These are phyloP conservation scores for Pulveroboletus ridleyi DNA, from an alignment of 1,284 basidiomycete genomes.

Conservation along the genomic window DNA sequence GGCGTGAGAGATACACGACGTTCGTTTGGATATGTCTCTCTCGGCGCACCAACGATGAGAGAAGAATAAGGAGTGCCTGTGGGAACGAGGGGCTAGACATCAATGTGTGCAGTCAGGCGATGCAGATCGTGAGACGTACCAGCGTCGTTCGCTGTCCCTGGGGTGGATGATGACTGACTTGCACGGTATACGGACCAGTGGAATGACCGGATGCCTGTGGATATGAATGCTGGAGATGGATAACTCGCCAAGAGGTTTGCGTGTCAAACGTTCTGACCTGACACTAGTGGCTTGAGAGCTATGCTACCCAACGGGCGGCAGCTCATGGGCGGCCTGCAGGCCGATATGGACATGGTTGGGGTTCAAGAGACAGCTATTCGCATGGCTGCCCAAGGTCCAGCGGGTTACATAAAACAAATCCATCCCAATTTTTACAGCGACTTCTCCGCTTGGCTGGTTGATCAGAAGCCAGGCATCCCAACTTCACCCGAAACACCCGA, in stretches of 20 bases:
- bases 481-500: constrained; percentile 19
- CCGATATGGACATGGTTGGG: constrained; percentile 39
- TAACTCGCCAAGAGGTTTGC: constrained; percentile 6
- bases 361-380: constrained; percentile 32
- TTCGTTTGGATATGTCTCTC: constrained; percentile 78
- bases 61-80: constrained; percentile 73
- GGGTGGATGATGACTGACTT: constrained; percentile 21
- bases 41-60: constrained; percentile 79
- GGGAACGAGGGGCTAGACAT: constrained; percentile 9
- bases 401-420: constrained; percentile 35
- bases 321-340: constrained; percentile 36
- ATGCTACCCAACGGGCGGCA: constrained; percentile 29
- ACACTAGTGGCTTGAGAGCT: constrained; percentile 28
- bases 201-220: constrained; percentile 38
- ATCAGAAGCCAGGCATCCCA: constrained; percentile 4
- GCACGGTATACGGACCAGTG: constrained; percentile 37
- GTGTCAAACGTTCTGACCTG: constrained; percentile 28
- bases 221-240: constrained; percentile 12
- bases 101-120: constrained; percentile 8
- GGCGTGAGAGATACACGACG: constrained; percentile 83
- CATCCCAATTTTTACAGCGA: constrained; percentile 4
- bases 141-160: constrained; percentile 31
- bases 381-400: constrained; percentile 16
- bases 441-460: constrained; percentile 14
- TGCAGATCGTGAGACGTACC: constrained; percentile 26